phyloP scores from a whole-genome alignment of 2,329 filamentous ascomycete genomes.

The Rosellinia necatrix region DNA sequence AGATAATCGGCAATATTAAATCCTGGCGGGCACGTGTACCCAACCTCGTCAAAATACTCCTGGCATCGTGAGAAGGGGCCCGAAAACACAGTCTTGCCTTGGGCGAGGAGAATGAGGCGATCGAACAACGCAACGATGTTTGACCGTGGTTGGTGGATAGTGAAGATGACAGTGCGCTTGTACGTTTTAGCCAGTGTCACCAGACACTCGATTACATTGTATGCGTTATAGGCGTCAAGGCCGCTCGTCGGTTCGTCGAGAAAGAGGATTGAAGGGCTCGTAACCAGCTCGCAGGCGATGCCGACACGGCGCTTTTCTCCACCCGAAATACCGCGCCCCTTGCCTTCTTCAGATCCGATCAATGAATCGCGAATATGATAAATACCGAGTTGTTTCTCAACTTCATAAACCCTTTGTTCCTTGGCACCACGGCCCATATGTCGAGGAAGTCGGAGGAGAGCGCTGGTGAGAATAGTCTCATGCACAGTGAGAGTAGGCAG shows the following conservation, averaged over 20 bases:
- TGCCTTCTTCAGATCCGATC: slow-evolving; percentile 94
- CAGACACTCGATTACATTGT: slow-evolving; percentile 95
- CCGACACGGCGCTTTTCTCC: slow-evolving; percentile 95
- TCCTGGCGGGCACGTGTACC: slow-evolving; percentile 90
- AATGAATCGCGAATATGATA: slow-evolving; percentile 91
- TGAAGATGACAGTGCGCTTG: slow-evolving; percentile 96
- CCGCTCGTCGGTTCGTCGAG: slow-evolving; percentile 97
- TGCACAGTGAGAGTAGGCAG: slow-evolving; percentile 94
- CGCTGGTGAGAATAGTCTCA: slow-evolving; percentile 95
- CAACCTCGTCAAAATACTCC: slow-evolving; percentile 87
- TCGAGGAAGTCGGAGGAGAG: slow-evolving; percentile 84
- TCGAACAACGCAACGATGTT: slow-evolving; percentile 99
- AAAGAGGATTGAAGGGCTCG: slow-evolving; percentile 95
- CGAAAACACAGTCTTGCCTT: slow-evolving; percentile 90
- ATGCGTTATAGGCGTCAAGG: slow-evolving; percentile 94
- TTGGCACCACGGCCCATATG: slow-evolving; percentile 90
- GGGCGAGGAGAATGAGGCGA: slow-evolving; percentile 85
- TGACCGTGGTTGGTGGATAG: slow-evolving; percentile 95
- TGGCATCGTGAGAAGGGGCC: slow-evolving; percentile 89
- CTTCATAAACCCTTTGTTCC: slow-evolving; percentile 86
- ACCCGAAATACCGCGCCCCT: slow-evolving; percentile 92
- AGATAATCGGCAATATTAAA: slow-evolving; percentile 99
- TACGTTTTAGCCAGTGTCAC: slow-evolving; percentile 95
- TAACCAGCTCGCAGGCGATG: slow-evolving; percentile 97
- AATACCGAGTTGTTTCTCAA: slow-evolving; percentile 95